Evolutionary conservation across 345 rosid species (phyloP).

Genomic region (Acer campestre): DNA sequence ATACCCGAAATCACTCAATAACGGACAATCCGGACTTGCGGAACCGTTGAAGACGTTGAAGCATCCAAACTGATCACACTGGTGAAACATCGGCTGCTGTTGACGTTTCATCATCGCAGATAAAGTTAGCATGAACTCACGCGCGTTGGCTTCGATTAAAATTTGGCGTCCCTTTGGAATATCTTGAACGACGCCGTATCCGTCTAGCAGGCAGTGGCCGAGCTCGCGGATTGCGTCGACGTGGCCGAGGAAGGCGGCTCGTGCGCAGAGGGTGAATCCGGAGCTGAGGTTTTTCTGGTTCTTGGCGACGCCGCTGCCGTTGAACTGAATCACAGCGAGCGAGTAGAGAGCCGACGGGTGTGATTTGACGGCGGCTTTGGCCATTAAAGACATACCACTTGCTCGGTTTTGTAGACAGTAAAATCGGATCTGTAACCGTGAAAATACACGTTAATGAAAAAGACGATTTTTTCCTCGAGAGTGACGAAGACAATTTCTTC

Average conservation of each 20-base stretch:
- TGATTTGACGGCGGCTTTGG: constrained; percentile 63
- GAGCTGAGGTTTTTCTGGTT: constrained; percentile 55
- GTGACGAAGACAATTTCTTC: too few species aligned
- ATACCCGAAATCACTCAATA: constrained; percentile 44
- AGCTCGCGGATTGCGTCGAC: constrained; percentile 65
- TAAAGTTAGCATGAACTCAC: constrained; percentile 49
- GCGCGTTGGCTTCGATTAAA: constrained; percentile 59
- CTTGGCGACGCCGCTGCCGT: constrained; percentile 71
- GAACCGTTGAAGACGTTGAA: background rate
- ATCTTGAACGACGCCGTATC: constrained; percentile 60
- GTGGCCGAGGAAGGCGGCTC: constrained; percentile 64
- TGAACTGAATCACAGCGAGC: constrained; percentile 64
- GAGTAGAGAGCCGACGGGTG: constrained; percentile 64
- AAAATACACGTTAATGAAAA: constrained; percentile 5
- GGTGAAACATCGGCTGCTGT: background rate
- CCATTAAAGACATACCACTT: constrained; percentile 64
- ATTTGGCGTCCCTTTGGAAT: constrained; percentile 53
- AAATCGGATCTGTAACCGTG: constrained; percentile 60
- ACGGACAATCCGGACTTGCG: constrained; percentile 18
- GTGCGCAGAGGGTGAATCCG: constrained; percentile 61
- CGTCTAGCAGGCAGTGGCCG: constrained; percentile 75
- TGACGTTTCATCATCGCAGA: constrained; percentile 22
- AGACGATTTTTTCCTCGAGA: background rate
- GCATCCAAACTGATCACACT: background rate
- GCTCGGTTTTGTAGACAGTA: constrained; percentile 53